Evolutionary conservation across 2,329 filamentous ascomycete genomes (phyloP), one percentile per base, ranked within the genome.

Genomic region (Pseudomassariella vexata): DNA sequence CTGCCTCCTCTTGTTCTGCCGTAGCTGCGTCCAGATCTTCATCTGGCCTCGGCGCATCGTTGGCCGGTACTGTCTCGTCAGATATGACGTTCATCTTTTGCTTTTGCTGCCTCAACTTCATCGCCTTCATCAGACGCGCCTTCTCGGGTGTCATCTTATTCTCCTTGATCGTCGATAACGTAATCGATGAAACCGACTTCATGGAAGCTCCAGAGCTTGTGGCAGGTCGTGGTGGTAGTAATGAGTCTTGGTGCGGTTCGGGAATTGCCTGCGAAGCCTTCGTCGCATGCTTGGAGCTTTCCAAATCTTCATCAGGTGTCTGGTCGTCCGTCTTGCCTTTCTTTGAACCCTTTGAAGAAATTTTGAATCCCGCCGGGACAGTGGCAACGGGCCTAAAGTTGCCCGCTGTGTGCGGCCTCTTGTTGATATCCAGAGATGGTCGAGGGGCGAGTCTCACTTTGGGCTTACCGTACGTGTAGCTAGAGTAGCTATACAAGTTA

Each of bases 381-480:
- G 83, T 79, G 4, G 87, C 85, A 17, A 90, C 76, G 5, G 86
- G 85, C 30, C 85, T 71, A 47, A 78, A 72, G 47, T 76, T 70
- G 37, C 54, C 78, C 60, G 55, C 79, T 60, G 61, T 82, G 28
- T 80, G 72, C 38, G 78, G 73, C 47, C 72, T 70, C 36, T 76
- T 69, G 40, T 68, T 65, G 24, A 72, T 65, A 40, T 87, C 81
- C 24, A 79, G 53, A 3, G 87, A 90, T 17, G 88, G 88, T 27
- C 90, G 76, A 8, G 92, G 90, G 2, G 81, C 92, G 25, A 95
- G 74, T 59, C 94, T 95, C 35, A 95, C 80, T 55, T 94, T 95
- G 25, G 82, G 82, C 49, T 85, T 87, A 46, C 65, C 62, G 44
- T 68, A 69, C 24, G 59, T 54, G 41, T 74, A 73, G 9, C 66